Percentiles rank a stretch among this genome's conserved stretches.
These are phyloP conservation scores for Dionaea muscipula DNA, from an alignment of 179 eudicot genomes.

Conservation along the genomic window DNA sequence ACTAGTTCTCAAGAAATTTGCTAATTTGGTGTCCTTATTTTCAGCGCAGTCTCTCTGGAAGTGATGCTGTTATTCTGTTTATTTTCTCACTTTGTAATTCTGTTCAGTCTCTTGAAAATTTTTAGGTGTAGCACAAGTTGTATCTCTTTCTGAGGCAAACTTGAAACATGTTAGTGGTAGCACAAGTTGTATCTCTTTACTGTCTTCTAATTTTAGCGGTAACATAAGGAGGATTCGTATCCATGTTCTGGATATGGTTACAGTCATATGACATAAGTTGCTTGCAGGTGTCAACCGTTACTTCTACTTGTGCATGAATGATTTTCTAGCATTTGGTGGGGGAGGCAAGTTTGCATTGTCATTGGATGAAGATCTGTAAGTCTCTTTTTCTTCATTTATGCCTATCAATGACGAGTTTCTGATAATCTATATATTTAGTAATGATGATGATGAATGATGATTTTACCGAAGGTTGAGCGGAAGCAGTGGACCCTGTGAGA, in stretches of 20 bases:
- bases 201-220: not conserved
- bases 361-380: constrained; percentile 84
- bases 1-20: too few species aligned
- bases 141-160: too few species aligned
- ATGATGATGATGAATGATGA: too few species aligned
- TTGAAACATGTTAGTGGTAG: too few species aligned
- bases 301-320: constrained; percentile 66
- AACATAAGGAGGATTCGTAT: not conserved
- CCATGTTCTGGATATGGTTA: constrained; percentile 4
- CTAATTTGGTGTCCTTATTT: too few species aligned
- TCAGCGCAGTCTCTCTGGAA: too few species aligned
- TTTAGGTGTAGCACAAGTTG: too few species aligned
- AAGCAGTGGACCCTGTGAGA: constrained; percentile 89
- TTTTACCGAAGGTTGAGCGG: constrained; percentile 52
- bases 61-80: too few species aligned
- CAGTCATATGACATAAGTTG: constrained; percentile 9
- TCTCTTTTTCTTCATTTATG: constrained; percentile 12
- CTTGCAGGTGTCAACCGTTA: constrained; percentile 71
- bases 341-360: constrained; percentile 78
- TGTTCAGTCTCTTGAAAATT: too few species aligned
- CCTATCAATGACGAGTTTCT: not conserved
- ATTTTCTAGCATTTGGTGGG: constrained; percentile 82
- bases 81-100: too few species aligned
- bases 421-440: too few species aligned
- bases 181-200: not conserved